phyloP scores from a whole-genome alignment of 306 rosid species.

The Gillenia trifoliata region DNA sequence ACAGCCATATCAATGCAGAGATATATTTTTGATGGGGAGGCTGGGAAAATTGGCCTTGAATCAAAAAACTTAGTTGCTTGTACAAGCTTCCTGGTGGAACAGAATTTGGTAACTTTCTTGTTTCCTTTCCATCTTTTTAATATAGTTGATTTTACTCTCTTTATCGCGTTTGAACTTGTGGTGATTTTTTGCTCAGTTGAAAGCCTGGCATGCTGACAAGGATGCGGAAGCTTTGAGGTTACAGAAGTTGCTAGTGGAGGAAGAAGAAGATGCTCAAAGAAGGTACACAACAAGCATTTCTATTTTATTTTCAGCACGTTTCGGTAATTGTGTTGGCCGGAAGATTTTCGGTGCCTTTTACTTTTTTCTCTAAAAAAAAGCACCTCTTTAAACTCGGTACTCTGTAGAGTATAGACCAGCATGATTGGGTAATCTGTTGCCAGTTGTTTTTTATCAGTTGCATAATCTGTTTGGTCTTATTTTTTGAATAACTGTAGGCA shows the following conservation, averaged over 20 bases:
- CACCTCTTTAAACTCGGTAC: background rate
- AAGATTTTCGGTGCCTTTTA: background rate
- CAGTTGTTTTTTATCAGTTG: background rate
- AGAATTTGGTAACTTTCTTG: conserved; percentile 53
- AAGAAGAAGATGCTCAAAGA: conserved; percentile 84
- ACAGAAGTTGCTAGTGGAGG: conserved; percentile 79
- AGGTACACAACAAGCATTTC: conserved; percentile 38
- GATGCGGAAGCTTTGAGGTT: conserved; percentile 81
- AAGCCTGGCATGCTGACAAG: conserved; percentile 78
- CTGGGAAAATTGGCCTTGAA: conserved; percentile 72
- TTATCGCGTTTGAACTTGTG: conserved; percentile 19
- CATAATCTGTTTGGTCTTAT: background rate
- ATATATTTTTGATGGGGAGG: conserved; percentile 67
- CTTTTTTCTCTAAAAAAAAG: background rate
- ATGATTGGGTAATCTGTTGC: background rate
- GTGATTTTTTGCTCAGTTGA: conserved; percentile 38
- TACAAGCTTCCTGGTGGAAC: conserved; percentile 78
- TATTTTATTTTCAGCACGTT: background rate
- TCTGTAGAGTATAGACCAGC: background rate
- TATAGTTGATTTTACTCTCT: background rate
- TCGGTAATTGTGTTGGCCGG: background rate
- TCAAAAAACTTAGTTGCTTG: conserved; percentile 73
- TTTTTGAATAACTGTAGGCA: conserved; percentile 41
- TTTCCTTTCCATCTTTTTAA: background rate
- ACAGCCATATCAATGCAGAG: conserved; percentile 60